These are phyloP conservation scores for Parmelia sp. DNA, from an alignment of 495 filamentous ascomycete species.

Conservation along the genomic window DNA sequence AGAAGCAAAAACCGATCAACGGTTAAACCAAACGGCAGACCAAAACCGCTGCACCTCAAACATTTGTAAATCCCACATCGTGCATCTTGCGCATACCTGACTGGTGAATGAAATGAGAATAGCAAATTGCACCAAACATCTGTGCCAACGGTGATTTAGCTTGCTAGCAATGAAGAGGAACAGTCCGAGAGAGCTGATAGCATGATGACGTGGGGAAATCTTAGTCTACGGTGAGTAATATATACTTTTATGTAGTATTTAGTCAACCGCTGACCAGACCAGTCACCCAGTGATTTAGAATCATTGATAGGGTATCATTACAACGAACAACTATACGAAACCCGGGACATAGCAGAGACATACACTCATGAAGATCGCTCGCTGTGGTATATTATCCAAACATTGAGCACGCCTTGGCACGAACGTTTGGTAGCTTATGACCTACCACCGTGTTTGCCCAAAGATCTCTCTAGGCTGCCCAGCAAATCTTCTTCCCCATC, in stretches of 20 bases:
- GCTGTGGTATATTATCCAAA: neutral
- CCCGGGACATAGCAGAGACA: neutral
- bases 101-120: neutral
- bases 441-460: constrained; percentile 1
- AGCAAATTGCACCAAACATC: neutral
- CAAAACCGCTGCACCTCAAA: neutral
- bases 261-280: neutral
- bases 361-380: neutral
- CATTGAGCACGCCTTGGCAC: neutral
- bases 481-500: constrained; percentile 24
- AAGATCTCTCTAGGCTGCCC: constrained; percentile 20
- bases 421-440: neutral
- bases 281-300: neutral
- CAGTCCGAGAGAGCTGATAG: neutral
- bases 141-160: neutral
- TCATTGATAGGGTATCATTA: neutral
- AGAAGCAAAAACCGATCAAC: too few relatives aligned
- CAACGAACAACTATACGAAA: neutral
- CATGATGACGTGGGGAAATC: neutral
- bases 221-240: neutral
- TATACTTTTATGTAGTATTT: neutral
- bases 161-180: neutral
- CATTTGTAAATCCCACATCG: neutral
- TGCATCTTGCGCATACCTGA: neutral
- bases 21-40: neutral